A percentile compares a stretch with the other conserved stretches of the same genome.
Conservation (phyloP, 768 basidiomycete species). For the Psilocybe sp. region DNA sequence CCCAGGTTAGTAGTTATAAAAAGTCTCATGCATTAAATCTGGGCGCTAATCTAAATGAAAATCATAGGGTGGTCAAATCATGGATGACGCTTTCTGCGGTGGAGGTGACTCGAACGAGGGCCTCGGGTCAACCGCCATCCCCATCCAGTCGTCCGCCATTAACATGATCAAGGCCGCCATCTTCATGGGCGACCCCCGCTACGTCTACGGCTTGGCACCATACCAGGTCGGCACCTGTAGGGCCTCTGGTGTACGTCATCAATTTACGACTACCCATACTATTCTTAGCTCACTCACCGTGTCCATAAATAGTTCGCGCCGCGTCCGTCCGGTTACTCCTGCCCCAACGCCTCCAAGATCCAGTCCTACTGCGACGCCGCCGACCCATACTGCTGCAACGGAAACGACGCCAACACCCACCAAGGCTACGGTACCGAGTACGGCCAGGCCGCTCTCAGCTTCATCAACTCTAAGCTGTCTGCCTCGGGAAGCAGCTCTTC, state of each 20-base stretch:
- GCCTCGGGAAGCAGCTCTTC: conserved; percentile 7
- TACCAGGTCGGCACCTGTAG: conserved; percentile 32
- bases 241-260: conserved; percentile 24
- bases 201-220: conserved; percentile 24
- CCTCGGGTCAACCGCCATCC: conserved; percentile 24
- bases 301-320: conserved; percentile 24
- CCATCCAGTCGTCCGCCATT: conserved; percentile 24
- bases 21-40: not conserved
- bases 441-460: conserved; percentile 25
- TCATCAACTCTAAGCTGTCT: conserved; percentile 26
- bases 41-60: not conserved
- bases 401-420: conserved; percentile 25
- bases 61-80: conserved; percentile 30
- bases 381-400: conserved; percentile 33
- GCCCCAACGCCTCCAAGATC: conserved; percentile 26
- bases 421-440: conserved; percentile 31
- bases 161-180: conserved; percentile 31
- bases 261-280: not conserved
- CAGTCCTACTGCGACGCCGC: conserved; percentile 31
- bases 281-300: not conserved
- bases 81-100: conserved; percentile 31
- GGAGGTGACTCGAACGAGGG: conserved; percentile 31
- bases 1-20: conserved; percentile 19
- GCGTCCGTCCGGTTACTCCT: conserved; percentile 29
- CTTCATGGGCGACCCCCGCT: conserved; percentile 32